These are phyloP conservation scores for Sonneratia caseolaris DNA, from an alignment of 345 rosid genomes.

Conservation along the genomic window DNA sequence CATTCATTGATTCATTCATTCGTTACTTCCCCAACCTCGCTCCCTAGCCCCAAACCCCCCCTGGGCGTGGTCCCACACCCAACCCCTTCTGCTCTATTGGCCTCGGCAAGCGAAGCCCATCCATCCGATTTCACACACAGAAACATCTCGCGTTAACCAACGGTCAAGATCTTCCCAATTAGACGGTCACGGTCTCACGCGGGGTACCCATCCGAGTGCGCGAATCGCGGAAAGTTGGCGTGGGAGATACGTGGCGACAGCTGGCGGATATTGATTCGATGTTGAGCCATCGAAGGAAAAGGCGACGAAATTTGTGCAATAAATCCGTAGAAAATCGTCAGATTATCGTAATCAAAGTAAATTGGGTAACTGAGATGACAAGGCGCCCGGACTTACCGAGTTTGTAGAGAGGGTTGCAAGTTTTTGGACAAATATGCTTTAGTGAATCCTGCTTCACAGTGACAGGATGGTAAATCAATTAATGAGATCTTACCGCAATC, in stretches of 20 bases:
- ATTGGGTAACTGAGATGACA: neutral
- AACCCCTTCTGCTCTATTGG: neutral
- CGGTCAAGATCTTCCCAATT: neutral
- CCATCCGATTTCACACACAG: neutral
- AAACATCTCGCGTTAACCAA: neutral
- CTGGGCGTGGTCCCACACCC: constrained; percentile 2
- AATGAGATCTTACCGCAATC: too few species aligned
- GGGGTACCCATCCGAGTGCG: neutral
- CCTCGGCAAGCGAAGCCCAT: neutral
- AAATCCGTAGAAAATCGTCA: neutral
- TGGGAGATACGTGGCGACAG: neutral
- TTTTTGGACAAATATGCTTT: neutral
- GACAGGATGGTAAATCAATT: too few species aligned
- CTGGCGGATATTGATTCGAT: neutral
- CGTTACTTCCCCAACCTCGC: too few species aligned
- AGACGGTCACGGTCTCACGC: neutral
- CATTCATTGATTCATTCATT: neutral
- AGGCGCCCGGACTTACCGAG: neutral
- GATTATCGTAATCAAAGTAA: neutral
- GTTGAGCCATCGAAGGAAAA: neutral
- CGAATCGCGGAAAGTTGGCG: too few species aligned
- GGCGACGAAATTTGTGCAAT: neutral
- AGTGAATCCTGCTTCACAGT: too few species aligned
- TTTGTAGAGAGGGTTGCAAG: neutral
- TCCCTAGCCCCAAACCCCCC: too few species aligned